Evolutionary conservation across 441 rosid species (phyloP).

Genomic region (Populus hybrid): DNA sequence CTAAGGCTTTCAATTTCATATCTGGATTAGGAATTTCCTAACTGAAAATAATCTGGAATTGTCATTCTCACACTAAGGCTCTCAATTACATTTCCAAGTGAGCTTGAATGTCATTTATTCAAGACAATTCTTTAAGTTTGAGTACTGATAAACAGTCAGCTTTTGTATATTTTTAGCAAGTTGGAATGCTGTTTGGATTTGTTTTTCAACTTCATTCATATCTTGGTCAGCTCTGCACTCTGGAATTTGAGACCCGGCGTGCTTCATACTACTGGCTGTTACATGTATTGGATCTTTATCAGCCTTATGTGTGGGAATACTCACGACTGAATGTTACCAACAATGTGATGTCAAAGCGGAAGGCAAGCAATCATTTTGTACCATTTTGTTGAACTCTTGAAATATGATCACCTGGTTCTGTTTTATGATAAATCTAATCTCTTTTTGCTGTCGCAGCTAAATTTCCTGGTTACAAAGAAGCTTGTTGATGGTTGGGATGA

Average conservation of each 20-base stretch:
- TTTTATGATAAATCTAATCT: constrained; percentile 1
- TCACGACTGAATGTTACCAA: constrained; percentile 85
- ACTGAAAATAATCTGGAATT: neutral
- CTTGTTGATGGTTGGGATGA: constrained; percentile 99
- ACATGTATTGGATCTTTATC: constrained; percentile 63
- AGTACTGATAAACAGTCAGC: neutral
- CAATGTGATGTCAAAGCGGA: constrained; percentile 95
- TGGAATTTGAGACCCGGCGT: constrained; percentile 82
- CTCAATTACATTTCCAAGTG: neutral
- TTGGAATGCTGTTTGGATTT: neutral
- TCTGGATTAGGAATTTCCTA: neutral
- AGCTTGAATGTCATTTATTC: neutral
- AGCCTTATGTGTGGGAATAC: constrained; percentile 97
- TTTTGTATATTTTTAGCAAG: neutral
- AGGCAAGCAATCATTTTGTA: constrained; percentile 44
- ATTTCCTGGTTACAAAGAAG: constrained; percentile 74
- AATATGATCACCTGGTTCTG: constrained; percentile 7
- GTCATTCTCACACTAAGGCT: neutral
- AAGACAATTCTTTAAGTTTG: neutral
- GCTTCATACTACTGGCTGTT: constrained; percentile 68
- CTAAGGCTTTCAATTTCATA: neutral
- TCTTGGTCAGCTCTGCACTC: constrained; percentile 74
- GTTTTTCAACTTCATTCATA: constrained; percentile 1
- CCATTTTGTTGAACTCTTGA: constrained; percentile 4
- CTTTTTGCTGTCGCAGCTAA: constrained; percentile 50